Conservation (phyloP, 495 filamentous ascomycete species). For the Penicillium desertorum region DNA sequence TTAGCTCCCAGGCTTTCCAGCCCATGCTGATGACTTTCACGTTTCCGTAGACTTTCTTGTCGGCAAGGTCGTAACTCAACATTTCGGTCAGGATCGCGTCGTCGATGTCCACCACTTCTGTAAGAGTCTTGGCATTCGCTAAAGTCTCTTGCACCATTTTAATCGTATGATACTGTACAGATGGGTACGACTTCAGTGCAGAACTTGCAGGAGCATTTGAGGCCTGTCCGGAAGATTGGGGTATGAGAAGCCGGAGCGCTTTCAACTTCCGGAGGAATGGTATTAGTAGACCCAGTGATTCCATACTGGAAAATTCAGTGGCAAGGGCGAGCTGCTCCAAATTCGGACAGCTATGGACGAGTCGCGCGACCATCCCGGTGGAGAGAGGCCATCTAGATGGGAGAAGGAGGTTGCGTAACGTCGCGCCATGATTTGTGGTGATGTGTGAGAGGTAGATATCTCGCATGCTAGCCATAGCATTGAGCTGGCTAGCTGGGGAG, state of each 20-base stretch:
- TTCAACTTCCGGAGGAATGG: slow-evolving; percentile 50
- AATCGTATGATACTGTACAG: background rate
- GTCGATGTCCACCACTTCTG: slow-evolving; percentile 41
- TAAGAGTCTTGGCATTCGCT: slow-evolving; percentile 25
- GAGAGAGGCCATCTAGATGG: slow-evolving; percentile 57
- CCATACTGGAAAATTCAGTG: slow-evolving; percentile 44
- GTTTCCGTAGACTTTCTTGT: slow-evolving; percentile 36
- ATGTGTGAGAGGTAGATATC: slow-evolving; percentile 47
- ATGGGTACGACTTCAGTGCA: background rate
- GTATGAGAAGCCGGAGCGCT: slow-evolving; percentile 46
- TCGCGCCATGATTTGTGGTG: slow-evolving; percentile 49
- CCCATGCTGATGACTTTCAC: slow-evolving; percentile 43
- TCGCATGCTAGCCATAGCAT: slow-evolving; percentile 33
- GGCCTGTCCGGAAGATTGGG: slow-evolving; percentile 24
- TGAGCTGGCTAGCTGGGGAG: slow-evolving; percentile 31
- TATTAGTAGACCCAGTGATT: slow-evolving; percentile 43
- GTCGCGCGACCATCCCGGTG: slow-evolving; percentile 45
- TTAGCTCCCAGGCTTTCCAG: slow-evolving; percentile 41
- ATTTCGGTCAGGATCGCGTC: slow-evolving; percentile 36
- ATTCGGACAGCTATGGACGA: slow-evolving; percentile 56
- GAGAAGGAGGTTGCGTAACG: slow-evolving; percentile 56
- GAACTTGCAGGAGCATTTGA: slow-evolving; percentile 2
- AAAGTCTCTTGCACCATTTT: slow-evolving; percentile 16
- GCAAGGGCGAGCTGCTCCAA: slow-evolving; percentile 58
- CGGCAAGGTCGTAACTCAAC: slow-evolving; percentile 35